Conservation (phyloP, 2,329 filamentous ascomycete genomes). For the Furcasterigmium furcatum region DNA sequence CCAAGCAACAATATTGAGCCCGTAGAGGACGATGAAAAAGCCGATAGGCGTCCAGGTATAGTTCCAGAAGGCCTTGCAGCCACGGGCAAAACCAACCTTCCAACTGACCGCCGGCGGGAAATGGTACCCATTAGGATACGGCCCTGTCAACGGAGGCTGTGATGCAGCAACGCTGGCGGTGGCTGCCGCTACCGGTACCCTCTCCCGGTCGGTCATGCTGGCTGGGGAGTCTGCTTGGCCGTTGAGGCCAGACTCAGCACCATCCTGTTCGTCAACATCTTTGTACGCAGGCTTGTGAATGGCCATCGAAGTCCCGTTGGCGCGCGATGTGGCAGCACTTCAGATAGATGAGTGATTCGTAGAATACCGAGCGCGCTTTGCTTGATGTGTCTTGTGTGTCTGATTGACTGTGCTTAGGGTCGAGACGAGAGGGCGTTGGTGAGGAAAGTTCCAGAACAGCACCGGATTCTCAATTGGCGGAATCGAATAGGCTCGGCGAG, state of each 20-base stretch:
- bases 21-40: slow-evolving; percentile 75
- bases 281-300: neutral
- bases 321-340: too few relatives aligned
- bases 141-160: slow-evolving; percentile 8
- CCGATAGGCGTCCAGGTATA: slow-evolving; percentile 75
- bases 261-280: neutral
- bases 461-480: too few relatives aligned
- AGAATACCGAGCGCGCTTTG: too few relatives aligned
- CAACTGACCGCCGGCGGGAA: slow-evolving; percentile 60
- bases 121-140: slow-evolving; percentile 57
- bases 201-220: neutral
- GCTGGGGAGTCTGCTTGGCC: neutral
- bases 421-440: too few relatives aligned
- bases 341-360: too few relatives aligned
- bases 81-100: slow-evolving; percentile 55
- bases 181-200: slow-evolving; percentile 7
- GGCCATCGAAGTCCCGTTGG: too few relatives aligned
- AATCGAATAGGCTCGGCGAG: too few relatives aligned
- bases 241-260: too few relatives aligned
- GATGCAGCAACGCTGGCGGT: slow-evolving; percentile 5
- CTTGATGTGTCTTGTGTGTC: too few relatives aligned
- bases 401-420: too few relatives aligned
- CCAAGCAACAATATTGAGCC: slow-evolving; percentile 82
- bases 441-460: too few relatives aligned
- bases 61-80: slow-evolving; percentile 61